These are phyloP conservation scores for Cinchona pubescens DNA, from an alignment of 257 asterid genomes.

Conservation along the genomic window DNA sequence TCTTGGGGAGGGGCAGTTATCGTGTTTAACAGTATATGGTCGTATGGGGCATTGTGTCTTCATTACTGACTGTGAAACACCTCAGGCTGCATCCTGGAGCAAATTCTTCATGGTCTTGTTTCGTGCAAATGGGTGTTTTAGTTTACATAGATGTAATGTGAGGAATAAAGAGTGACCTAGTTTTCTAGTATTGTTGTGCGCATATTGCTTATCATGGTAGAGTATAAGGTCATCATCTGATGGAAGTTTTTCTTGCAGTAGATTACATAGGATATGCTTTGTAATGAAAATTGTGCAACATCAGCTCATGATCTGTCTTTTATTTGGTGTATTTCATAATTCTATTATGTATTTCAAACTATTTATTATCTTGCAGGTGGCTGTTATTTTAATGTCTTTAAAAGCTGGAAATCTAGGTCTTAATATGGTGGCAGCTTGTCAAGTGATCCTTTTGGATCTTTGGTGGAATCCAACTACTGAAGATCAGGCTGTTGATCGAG, in stretches of 20 bases:
- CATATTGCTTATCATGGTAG: not conserved
- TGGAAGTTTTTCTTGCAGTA: not conserved
- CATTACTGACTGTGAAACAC: not conserved
- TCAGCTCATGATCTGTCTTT: not conserved
- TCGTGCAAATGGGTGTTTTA: not conserved
- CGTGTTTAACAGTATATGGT: no score
- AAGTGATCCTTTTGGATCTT: conserved; percentile 91
- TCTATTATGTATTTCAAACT: not conserved
- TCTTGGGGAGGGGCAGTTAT: not conserved
- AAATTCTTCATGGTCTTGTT: not conserved
- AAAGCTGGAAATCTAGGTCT: conserved; percentile 98
- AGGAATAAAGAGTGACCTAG: not conserved
- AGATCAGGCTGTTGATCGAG: conserved; percentile 98
- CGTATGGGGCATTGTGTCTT: not conserved
- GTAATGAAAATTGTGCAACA: not conserved
- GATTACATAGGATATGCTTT: not conserved
- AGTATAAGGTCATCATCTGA: not conserved
- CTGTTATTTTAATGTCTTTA: conserved; percentile 94
- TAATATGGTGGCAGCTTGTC: conserved; percentile 98
- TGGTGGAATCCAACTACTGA: conserved; percentile 99
- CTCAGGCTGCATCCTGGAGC: not conserved
- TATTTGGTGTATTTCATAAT: not conserved
- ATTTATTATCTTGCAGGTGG: conserved; percentile 57
- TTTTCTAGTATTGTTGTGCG: not conserved
- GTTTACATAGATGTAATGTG: not conserved